Evolutionary conservation across 768 basidiomycete genomes (phyloP).

Genomic region (Boletus pseudo-olivaceus): DNA sequence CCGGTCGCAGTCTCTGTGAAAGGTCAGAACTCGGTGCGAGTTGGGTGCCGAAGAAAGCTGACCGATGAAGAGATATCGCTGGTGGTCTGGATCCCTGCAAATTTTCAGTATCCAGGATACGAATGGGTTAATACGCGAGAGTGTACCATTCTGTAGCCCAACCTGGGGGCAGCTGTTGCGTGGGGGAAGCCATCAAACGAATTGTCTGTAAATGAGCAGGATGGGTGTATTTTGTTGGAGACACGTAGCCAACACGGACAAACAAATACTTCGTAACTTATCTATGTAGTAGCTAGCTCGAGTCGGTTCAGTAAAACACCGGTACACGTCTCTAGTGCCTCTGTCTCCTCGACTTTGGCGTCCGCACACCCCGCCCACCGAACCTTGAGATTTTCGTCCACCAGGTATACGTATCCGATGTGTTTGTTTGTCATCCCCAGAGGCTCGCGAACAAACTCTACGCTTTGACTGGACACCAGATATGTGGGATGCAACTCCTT

Average conservation of each 20-base stretch:
- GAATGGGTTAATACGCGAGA: neutral
- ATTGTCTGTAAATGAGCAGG: neutral
- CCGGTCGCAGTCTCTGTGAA: slow-evolving; percentile 75
- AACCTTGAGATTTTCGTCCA: slow-evolving; percentile 80
- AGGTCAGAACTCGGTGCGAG: slow-evolving; percentile 10
- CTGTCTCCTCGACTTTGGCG: slow-evolving; percentile 69
- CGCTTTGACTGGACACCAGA: slow-evolving; percentile 75
- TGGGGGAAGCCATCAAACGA: slow-evolving; percentile 38
- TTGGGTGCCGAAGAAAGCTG: slow-evolving; percentile 31
- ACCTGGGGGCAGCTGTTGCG: slow-evolving; percentile 81
- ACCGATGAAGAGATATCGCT: slow-evolving; percentile 90
- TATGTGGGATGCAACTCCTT: slow-evolving; percentile 64
- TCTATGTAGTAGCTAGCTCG: slow-evolving; percentile 25
- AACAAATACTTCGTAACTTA: slow-evolving; percentile 21
- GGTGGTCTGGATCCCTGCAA: slow-evolving; percentile 71
- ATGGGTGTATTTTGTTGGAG: slow-evolving; percentile 13
- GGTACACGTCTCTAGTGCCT: slow-evolving; percentile 64
- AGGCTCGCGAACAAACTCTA: slow-evolving; percentile 82
- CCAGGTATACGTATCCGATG: slow-evolving; percentile 88
- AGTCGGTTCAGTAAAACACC: slow-evolving; percentile 65
- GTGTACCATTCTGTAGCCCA: slow-evolving; percentile 91
- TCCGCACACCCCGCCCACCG: slow-evolving; percentile 93
- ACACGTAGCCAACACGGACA: slow-evolving; percentile 29
- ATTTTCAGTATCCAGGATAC: slow-evolving; percentile 15
- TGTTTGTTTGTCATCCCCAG: slow-evolving; percentile 87